Evolutionary conservation across 371 early-diverging fungal genomes (phyloP).

Genomic region (Batrachochytrium dendrobatidis): DNA sequence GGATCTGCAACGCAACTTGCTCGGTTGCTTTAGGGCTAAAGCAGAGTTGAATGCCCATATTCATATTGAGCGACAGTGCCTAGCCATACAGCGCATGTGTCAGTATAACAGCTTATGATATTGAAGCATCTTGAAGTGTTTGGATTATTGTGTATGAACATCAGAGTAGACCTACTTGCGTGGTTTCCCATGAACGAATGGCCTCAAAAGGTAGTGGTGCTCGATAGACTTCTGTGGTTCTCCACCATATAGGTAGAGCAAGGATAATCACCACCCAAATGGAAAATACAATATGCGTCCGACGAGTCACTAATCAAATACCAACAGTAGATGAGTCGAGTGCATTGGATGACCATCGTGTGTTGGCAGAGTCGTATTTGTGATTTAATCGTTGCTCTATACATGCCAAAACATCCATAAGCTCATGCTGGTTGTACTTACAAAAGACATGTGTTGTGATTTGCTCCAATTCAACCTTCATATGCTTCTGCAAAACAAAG

Average conservation of each 20-base stretch:
- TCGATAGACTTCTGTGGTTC: slow-evolving; percentile 82
- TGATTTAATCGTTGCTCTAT: too few species aligned
- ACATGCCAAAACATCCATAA: too few species aligned
- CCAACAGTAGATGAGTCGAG: too few species aligned
- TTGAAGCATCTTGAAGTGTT: background rate
- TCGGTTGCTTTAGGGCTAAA: background rate
- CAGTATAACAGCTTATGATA: background rate
- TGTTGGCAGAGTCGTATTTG: too few species aligned
- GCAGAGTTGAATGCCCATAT: slow-evolving; percentile 1
- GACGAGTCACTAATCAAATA: slow-evolving; percentile 3
- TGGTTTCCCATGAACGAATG: slow-evolving; percentile 50
- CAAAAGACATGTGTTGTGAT: too few species aligned
- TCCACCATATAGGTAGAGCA: slow-evolving; percentile 87
- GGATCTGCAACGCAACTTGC: too few species aligned
- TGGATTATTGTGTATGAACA: background rate
- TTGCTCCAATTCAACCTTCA: too few species aligned
- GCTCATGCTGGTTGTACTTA: too few species aligned
- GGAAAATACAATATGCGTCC: slow-evolving; percentile 8
- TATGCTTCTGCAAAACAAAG: too few species aligned
- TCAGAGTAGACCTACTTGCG: background rate
- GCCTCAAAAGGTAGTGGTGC: slow-evolving; percentile 69
- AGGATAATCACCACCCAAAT: slow-evolving; percentile 46
- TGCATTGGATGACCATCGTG: too few species aligned
- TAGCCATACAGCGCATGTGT: background rate
- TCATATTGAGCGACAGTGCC: slow-evolving; percentile 6